Evolutionary conservation across 164 flowering plant species (phyloP).

Genomic region (Kalanchoe fedtschenkoi): DNA sequence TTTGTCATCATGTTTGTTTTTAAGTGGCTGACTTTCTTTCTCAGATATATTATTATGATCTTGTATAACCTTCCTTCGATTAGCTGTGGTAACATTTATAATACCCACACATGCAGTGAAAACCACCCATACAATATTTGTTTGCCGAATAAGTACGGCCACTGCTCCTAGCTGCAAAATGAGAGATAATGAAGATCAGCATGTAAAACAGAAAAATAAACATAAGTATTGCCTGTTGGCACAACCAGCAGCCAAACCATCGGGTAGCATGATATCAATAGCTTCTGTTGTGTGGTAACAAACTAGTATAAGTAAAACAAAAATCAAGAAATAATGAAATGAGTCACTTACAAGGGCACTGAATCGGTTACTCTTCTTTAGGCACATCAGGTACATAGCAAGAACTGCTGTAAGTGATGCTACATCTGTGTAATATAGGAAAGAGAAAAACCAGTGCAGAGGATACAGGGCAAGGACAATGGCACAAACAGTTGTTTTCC

Average conservation of each 20-base stretch:
- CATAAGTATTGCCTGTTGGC: not conserved
- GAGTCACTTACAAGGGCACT: conserved; percentile 65
- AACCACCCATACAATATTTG: conserved; percentile 85
- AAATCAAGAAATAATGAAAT: not conserved
- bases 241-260: not conserved
- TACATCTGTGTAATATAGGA: conserved; percentile 88
- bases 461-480: conserved; percentile 66
- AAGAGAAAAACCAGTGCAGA: conserved; percentile 91
- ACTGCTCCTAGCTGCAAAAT: conserved; percentile 57
- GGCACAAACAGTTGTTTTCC: conserved; percentile 51
- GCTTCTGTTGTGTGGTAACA: not conserved
- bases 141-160: conserved; percentile 71
- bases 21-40: conserved; percentile 11
- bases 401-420: conserved; percentile 77
- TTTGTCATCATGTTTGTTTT: conserved; percentile 7
- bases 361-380: conserved; percentile 55
- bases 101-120: conserved; percentile 63
- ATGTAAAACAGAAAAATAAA: conserved; percentile 2
- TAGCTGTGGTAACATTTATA: conserved; percentile 26
- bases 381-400: conserved; percentile 62
- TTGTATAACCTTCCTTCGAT: conserved; percentile 15
- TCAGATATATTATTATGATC: conserved; percentile 13
- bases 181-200: not conserved
- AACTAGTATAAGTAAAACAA: not conserved
- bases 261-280: not conserved